Evolutionary conservation across 2,329 filamentous ascomycete species (phyloP), one percentile per base, ranked within the genome.

Genomic region (Rhynchosporium secalis): DNA sequence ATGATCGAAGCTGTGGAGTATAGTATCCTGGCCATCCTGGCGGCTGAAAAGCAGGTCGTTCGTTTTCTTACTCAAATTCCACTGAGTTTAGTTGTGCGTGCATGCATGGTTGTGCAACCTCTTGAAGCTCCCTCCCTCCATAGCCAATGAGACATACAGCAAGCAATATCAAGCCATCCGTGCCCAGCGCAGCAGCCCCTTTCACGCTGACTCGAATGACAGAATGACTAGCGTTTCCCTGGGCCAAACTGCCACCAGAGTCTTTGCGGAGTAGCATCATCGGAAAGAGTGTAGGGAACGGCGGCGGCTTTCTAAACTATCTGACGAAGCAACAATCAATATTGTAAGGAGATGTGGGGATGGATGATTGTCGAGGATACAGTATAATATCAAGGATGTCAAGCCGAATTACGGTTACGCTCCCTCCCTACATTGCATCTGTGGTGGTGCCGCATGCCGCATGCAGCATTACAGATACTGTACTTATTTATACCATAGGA

Each of bases 41-140:
- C 58, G 58, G 58, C 58, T 60, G 58, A 60, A 60, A 28, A 38
- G 15, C 29, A 36, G 7, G 31, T 36, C 33, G 33, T 54, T 29
- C 40, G 33, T n/a, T 36, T 38, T 40, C 20, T 20, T 20, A 20
- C 20, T 20, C 20, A 20, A 20, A 20, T 20, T 20, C 20, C 20
- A 20, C 20, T 1, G 20, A 20, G 20, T 20, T 20, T n/a, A 54
- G 51, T 54, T 54, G 51, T 41, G 51, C 51, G 28, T 20, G 20
- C 20, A 20, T 20, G 20, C 20, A 20, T 54, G 51, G 33, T 40
- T 54, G 20, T 54, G 51, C 36, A 54, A 54, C 5, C 3, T 29
- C 12, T 54, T 54, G 51, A 54, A 54, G 51, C 36, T 54, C 20
- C 20, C 20, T 20, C 20, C 20, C 20, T 20, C 28, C 33, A 29